These are phyloP conservation scores for Suillus subalutaceus DNA, from an alignment of 768 basidiomycete genomes.

Conservation along the genomic window DNA sequence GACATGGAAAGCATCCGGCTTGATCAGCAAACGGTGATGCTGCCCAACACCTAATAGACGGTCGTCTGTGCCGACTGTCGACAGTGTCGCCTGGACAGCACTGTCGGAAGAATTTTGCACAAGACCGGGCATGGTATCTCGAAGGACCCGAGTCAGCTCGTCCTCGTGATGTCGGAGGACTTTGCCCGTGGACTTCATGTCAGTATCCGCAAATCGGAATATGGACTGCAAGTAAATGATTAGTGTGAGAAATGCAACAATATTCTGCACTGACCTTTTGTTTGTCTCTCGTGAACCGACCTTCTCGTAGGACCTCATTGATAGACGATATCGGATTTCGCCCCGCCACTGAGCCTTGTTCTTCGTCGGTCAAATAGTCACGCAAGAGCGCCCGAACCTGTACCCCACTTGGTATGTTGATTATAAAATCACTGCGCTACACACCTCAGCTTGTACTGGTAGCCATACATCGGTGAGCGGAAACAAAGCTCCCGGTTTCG, in stretches of 20 bases:
- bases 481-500: conserved; percentile 76
- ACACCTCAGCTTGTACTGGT: conserved; percentile 87
- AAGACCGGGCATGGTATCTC: conserved; percentile 92
- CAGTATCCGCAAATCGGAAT: conserved; percentile 92
- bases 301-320: conserved; percentile 89
- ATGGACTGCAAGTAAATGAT: conserved; percentile 54
- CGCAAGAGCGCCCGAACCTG: conserved; percentile 83
- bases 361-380: conserved; percentile 93
- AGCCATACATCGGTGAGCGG: conserved; percentile 87
- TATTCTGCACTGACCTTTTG: conserved; percentile 56
- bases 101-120: conserved; percentile 72
- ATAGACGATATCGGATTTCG: conserved; percentile 91
- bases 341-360: conserved; percentile 74
- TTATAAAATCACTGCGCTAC: conserved; percentile 7
- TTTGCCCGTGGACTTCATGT: conserved; percentile 69
- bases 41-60: conserved; percentile 72
- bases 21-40: conserved; percentile 83
- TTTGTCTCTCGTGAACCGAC: conserved; percentile 76
- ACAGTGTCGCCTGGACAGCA: conserved; percentile 59
- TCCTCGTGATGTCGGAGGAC: conserved; percentile 80
- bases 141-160: conserved; percentile 77
- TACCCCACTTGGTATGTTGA: conserved; percentile 11
- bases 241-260: conserved; percentile 1
- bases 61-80: conserved; percentile 70
- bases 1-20: conserved; percentile 93